Conservation (phyloP, 1,139 yeast species). For the Petasospora rhodanensis region DNA sequence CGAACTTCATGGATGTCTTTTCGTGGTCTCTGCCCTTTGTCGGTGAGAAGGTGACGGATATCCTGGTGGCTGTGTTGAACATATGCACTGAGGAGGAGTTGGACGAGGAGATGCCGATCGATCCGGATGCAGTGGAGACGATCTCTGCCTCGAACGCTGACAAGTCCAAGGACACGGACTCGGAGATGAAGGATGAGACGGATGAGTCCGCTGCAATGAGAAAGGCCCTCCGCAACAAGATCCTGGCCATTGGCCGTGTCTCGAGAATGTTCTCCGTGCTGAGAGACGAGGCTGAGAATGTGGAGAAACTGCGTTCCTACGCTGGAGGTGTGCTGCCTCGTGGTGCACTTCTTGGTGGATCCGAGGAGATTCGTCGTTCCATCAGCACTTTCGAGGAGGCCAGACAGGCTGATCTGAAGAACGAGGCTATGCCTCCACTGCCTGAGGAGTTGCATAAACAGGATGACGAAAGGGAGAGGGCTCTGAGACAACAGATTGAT, state of each 20-base stretch:
- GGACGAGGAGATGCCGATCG: constrained; percentile 61
- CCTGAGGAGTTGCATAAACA: constrained; percentile 47
- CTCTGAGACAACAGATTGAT: constrained; percentile 18
- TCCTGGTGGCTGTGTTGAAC: constrained; percentile 84
- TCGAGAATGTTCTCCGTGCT: constrained; percentile 90
- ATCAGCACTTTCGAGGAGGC: constrained; percentile 82
- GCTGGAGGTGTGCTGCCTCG: constrained; percentile 75
- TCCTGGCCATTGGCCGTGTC: constrained; percentile 90
- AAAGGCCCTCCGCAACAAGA: constrained; percentile 76
- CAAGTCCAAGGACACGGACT: neutral
- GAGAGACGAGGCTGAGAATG: constrained; percentile 86
- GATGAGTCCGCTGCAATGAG: constrained; percentile 33
- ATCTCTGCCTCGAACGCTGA: constrained; percentile 2
- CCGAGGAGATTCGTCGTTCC: constrained; percentile 71
- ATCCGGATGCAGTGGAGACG: constrained; percentile 12
- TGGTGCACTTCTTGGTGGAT: constrained; percentile 81
- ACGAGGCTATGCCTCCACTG: constrained; percentile 90
- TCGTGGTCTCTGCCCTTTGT: constrained; percentile 98
- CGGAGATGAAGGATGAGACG: constrained; percentile 7
- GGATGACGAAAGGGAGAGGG: constrained; percentile 40
- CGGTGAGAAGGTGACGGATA: constrained; percentile 94
- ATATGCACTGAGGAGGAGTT: constrained; percentile 95
- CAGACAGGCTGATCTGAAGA: constrained; percentile 68
- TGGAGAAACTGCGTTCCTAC: constrained; percentile 69
- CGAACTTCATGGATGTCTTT: constrained; percentile 95